Evolutionary conservation across 768 basidiomycete species (phyloP), one percentile per base, ranked within the genome.

Genomic region (Boletus eberwhitei): DNA sequence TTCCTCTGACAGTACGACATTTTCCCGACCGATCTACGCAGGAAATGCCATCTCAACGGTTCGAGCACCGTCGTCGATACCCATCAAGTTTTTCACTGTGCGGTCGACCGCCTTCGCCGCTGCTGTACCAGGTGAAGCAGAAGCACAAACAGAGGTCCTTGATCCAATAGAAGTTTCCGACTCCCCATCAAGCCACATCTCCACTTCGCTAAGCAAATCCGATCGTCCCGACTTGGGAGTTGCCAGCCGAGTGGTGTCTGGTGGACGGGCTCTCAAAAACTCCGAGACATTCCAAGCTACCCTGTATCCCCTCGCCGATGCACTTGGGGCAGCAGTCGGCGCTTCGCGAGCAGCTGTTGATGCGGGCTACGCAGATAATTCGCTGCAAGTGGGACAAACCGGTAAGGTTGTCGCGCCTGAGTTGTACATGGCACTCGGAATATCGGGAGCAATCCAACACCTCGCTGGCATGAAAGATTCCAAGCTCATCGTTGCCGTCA

Each of bases 401-500:
- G 97, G 97, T 52, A 98, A 98, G 74, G 90, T 99, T 35, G 95
- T 98, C 40, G 96, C 97, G 3, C 96, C 97, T 0, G 91, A 96
- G 68, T 75, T 99, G 50, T 99, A 99, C 73, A 82, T 98, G 73
- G 97, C 97, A 4, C 73, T 98, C 46, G 97, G 97, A 48, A 98
- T 99, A 63, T 97, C 94, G 9, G 97, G 97, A 17, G 97, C 97
- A 14, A 99, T 98, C 64, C 97, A 99, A 74, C 97, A 99, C 76
- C 77, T 98, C 51, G 97, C 97, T 21, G 97, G 97, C 9, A 99
- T 98, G 97, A 99, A 99, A 71, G 97, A 98, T 65, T 94, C 92
- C 12, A 99, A 98, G 76, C 78, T 98, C 59, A 99, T 99, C 57
- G 96, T 97, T 32, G 97, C 97, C 5, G 81, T 99, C 58, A 99